These are phyloP conservation scores for Xylaria nigripes DNA, from an alignment of 495 filamentous ascomycete genomes.

Conservation along the genomic window DNA sequence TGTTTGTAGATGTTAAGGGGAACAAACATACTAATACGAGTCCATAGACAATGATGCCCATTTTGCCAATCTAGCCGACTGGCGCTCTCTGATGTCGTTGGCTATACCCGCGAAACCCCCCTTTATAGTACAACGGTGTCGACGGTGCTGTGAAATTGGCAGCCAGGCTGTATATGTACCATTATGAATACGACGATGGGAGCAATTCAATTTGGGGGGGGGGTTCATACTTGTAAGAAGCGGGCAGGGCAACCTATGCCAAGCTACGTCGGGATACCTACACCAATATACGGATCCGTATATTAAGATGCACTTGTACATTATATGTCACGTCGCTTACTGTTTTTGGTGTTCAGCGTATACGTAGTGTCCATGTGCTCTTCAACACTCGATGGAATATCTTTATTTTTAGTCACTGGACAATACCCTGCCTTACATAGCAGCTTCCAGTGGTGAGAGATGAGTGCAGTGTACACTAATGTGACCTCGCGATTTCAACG, in stretches of 20 bases:
- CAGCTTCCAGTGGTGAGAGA: too few relatives aligned
- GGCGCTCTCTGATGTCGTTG: neutral
- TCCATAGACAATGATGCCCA: conserved; percentile 9
- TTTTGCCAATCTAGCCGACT: conserved; percentile 7
- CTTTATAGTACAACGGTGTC: neutral
- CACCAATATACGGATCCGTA: too few relatives aligned
- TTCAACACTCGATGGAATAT: too few relatives aligned
- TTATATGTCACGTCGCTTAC: neutral
- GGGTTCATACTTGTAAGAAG: conserved; percentile 10
- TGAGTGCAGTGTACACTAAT: too few relatives aligned
- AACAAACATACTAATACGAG: conserved; percentile 2
- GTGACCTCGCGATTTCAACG: too few relatives aligned
- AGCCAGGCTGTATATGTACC: neutral
- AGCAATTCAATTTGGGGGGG: neutral
- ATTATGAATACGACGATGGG: neutral
- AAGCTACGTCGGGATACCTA: conserved; percentile 5
- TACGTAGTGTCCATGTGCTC: too few relatives aligned
- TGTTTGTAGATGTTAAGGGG: neutral
- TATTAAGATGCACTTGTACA: neutral
- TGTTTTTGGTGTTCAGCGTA: neutral
- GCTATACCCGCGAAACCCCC: neutral
- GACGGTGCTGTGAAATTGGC: neutral
- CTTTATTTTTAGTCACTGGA: too few relatives aligned
- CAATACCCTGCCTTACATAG: too few relatives aligned
- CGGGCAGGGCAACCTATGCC: neutral